Percentiles rank a stretch among this genome's conserved stretches.
These are phyloP conservation scores for Aspergillus wentii DNA, from an alignment of 495 filamentous ascomycete genomes.

Conservation along the genomic window DNA sequence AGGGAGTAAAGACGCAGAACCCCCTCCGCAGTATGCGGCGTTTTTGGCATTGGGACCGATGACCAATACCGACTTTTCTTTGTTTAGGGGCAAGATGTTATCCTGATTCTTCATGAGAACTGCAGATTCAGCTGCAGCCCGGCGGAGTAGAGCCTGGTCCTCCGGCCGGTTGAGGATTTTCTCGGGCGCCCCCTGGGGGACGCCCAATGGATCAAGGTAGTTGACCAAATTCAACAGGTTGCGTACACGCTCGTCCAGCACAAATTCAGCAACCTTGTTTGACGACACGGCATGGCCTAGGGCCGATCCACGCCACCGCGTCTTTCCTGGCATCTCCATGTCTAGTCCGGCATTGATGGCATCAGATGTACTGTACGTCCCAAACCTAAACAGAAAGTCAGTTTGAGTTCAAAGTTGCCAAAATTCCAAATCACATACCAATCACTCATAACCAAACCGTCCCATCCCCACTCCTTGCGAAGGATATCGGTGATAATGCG, in stretches of 20 bases:
- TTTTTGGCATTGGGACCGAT: conserved; percentile 79
- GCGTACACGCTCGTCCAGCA: conserved; percentile 58
- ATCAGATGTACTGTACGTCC: conserved; percentile 64
- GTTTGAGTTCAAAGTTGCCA: too few species aligned
- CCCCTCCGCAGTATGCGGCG: conserved; percentile 74
- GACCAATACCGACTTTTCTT: conserved; percentile 59
- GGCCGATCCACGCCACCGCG: conserved; percentile 58
- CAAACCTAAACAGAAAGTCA: too few species aligned
- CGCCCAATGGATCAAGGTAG: conserved; percentile 53
- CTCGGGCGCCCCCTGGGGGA: conserved; percentile 57
- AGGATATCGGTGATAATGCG: conserved; percentile 59
- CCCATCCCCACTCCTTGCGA: conserved; percentile 66
- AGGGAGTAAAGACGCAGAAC: conserved; percentile 71
- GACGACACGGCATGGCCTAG: conserved; percentile 54
- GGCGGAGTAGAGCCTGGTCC: conserved; percentile 61
- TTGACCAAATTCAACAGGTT: conserved; percentile 62
- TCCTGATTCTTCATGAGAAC: conserved; percentile 77
- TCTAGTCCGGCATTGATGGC: conserved; percentile 66
- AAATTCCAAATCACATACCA: too few species aligned
- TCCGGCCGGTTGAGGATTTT: conserved; percentile 59
- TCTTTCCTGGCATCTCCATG: conserved; percentile 70
- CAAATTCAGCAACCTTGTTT: conserved; percentile 53
- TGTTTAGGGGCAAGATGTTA: conserved; percentile 58
- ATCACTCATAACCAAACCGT: conserved; percentile 67
- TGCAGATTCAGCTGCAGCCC: conserved; percentile 64